phyloP scores from a whole-genome alignment of 1,139 yeast species.

The Pichia sorboxylosa region DNA sequence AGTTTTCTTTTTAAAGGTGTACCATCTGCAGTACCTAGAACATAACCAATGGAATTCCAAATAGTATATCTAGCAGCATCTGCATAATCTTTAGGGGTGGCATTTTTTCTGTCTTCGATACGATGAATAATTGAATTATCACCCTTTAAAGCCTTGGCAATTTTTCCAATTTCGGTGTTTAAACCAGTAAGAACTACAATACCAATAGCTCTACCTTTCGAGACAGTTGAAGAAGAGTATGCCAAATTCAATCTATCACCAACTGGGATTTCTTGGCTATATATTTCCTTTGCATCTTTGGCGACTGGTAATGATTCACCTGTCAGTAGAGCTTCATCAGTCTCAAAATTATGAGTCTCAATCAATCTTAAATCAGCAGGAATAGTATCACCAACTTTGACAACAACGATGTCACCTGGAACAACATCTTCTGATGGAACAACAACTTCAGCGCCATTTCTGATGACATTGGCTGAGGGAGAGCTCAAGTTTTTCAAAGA shows the following conservation, averaged over 20 bases:
- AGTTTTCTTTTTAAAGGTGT: slow-evolving; percentile 63
- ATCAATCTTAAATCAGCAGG: slow-evolving; percentile 66
- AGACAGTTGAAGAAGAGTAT: slow-evolving; percentile 56
- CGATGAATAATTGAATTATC: slow-evolving; percentile 25
- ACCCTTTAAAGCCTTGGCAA: slow-evolving; percentile 52
- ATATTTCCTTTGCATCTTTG: slow-evolving; percentile 37
- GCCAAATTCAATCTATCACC: slow-evolving; percentile 73
- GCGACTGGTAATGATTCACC: slow-evolving; percentile 75
- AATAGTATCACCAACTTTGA: slow-evolving; percentile 66
- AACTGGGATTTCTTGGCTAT: slow-evolving; percentile 41
- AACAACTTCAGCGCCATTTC: slow-evolving; percentile 50
- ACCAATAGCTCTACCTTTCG: slow-evolving; percentile 71
- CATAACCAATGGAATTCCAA: slow-evolving; percentile 46
- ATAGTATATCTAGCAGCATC: slow-evolving; percentile 35
- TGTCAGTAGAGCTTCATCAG: slow-evolving; percentile 71
- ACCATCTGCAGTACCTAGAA: slow-evolving; percentile 66
- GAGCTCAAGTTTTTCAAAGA: slow-evolving; percentile 58
- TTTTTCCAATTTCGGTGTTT: slow-evolving; percentile 64
- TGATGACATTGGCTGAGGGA: slow-evolving; percentile 59
- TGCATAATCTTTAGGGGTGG: slow-evolving; percentile 36
- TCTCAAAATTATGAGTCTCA: slow-evolving; percentile 56
- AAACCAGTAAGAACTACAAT: slow-evolving; percentile 58
- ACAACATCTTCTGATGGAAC: slow-evolving; percentile 61
- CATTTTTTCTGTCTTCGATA: slow-evolving; percentile 26
- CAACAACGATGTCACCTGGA: slow-evolving; percentile 62